A percentile compares a stretch with the other conserved stretches of the same genome.
phyloP scores from a whole-genome alignment of 2,329 filamentous ascomycete genomes.

The Fusarium phyllophilum region DNA sequence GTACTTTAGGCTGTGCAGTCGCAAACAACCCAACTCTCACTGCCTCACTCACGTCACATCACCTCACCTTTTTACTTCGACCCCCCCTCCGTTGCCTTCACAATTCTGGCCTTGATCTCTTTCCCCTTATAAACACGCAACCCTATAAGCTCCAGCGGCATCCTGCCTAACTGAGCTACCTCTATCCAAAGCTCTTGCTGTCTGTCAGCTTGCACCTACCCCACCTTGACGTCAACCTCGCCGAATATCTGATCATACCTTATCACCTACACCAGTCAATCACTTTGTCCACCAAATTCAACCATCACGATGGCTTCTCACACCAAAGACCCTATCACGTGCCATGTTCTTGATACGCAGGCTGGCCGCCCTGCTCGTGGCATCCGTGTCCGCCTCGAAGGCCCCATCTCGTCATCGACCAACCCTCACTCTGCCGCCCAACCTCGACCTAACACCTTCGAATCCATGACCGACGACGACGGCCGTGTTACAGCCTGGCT shows the following conservation, averaged over 20 bases:
- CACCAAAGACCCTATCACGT: constrained; percentile 77
- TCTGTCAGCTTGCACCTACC: neutral
- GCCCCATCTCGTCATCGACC: constrained; percentile 47
- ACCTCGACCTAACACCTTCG: constrained; percentile 62
- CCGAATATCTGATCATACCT: constrained; percentile 7
- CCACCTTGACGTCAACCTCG: constrained; percentile 33
- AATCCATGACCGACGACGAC: constrained; percentile 77
- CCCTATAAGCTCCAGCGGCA: neutral
- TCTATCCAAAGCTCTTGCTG: neutral
- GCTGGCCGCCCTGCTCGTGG: constrained; percentile 73
- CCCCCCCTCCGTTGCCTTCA: neutral
- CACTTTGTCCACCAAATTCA: constrained; percentile 4
- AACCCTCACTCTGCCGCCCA: constrained; percentile 37
- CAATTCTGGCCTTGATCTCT: neutral
- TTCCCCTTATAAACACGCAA: neutral
- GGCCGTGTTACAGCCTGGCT: constrained; percentile 78
- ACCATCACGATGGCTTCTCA: constrained; percentile 32
- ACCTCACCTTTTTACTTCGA: neutral
- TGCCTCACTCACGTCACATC: constrained; percentile 17
- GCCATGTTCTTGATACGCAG: constrained; percentile 87
- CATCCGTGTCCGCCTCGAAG: constrained; percentile 74
- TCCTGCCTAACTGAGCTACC: neutral
- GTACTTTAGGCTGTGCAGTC: constrained; percentile 14
- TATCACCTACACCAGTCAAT: constrained; percentile 9
- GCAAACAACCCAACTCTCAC: neutral